Evolutionary conservation across 139 green algal genomes (phyloP), one percentile per base, ranked within the genome.

Genomic region (Tetraselmis chui): DNA sequence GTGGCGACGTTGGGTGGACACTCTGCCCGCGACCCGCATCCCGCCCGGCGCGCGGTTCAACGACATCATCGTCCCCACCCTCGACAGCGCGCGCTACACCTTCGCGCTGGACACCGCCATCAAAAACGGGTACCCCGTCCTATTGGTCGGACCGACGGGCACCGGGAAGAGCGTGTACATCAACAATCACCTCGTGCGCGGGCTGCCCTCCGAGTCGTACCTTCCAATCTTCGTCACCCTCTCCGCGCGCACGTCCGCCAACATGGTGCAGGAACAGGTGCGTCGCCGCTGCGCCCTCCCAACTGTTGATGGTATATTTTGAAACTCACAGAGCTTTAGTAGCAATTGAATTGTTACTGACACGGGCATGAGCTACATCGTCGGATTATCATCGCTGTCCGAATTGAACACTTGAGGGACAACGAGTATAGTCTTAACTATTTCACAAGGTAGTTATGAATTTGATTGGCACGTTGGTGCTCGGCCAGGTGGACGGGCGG

Each of bases 51-150:
- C 87, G 0, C 59, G 86, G 0, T 97, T 91, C 89, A 95, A 93
- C 83, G 85, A 94, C 84, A 93, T 94, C 83, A 93, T 95, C 83
- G 85, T 95, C 11, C 90, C 89, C 24, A 93, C 91, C 1, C 76
- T 88, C 2, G 92, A 95, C 81, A 92, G 86, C 0, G 88, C 87
- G 25, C 59, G 86, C 30, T 91, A 86, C 82, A 84, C 83, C 29
- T 82, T 87, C 88, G 83, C 94, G 32, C 84, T 95, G n/a, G 87
- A 94, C 84, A 79, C 84, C 28, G 88, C 87, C 0, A 59, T 95
- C 22, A 82, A 89, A 75, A 84, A 93, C 84, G 58, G 85, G 45
- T 85, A 91, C 80, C 90, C 90, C 0, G 80, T 93, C 78, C 86
- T 93, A 5, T 85, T 95, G 87, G 90, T 93, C 25, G 91, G 91